Percentiles rank a stretch among this genome's conserved stretches.
Conservation (phyloP, 495 filamentous ascomycete species). For the Penicillium turbatum region DNA sequence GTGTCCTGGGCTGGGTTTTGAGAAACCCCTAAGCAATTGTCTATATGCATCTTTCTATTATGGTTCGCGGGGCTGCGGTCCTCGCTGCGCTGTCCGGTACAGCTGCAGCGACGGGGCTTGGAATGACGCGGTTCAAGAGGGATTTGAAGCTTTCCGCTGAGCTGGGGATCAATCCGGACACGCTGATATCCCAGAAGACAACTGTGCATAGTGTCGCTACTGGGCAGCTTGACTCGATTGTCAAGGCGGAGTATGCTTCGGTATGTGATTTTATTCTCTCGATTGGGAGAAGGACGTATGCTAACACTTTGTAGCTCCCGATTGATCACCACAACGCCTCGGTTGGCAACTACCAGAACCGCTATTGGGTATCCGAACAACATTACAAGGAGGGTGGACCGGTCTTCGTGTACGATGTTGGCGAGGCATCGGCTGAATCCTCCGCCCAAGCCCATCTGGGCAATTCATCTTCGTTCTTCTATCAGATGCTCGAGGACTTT, state of each 20-base stretch:
- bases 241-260: conserved; percentile 21
- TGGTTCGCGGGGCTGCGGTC: background rate
- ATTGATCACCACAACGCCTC: conserved; percentile 42
- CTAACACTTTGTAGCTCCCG: conserved; percentile 34
- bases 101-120: conserved; percentile 4
- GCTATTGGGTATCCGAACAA: conserved; percentile 51
- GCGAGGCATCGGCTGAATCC: conserved; percentile 39
- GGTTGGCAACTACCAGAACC: conserved; percentile 47
- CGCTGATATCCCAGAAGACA: conserved; percentile 8
- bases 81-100: conserved; percentile 14
- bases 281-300: background rate
- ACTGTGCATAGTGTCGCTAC: conserved; percentile 7
- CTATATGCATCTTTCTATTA: conserved; percentile 10
- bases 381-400: conserved; percentile 50
- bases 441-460: conserved; percentile 29
- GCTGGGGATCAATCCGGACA: conserved; percentile 23
- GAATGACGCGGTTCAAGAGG: conserved; percentile 3
- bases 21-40: background rate
- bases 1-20: background rate
- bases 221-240: background rate
- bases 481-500: conserved; percentile 41
- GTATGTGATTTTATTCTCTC: conserved; percentile 15
- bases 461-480: conserved; percentile 40
- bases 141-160: conserved; percentile 27
- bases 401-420: conserved; percentile 51